These are phyloP conservation scores for Bondarzewia mesenterica DNA, from an alignment of 1,284 basidiomycete species.

Conservation along the genomic window DNA sequence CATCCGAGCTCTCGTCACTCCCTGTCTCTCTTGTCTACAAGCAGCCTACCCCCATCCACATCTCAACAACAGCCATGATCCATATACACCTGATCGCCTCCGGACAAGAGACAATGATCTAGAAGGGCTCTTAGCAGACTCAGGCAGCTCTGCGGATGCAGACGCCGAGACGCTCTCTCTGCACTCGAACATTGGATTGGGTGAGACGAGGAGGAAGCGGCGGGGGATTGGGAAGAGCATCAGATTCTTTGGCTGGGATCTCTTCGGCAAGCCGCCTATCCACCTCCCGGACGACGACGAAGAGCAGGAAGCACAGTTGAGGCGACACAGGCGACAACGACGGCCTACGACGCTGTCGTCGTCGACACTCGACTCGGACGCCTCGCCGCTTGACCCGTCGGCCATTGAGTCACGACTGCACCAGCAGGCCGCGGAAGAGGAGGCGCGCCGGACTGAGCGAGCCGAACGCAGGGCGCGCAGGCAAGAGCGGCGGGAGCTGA, in stretches of 20 bases:
- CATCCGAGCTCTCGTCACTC: conserved; percentile 43
- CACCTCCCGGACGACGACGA: conserved; percentile 49
- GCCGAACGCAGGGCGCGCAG: conserved; percentile 35
- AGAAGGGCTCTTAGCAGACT: conserved; percentile 15
- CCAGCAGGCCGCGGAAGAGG: conserved; percentile 31
- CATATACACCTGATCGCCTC: no score
- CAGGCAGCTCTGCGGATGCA: conserved; percentile 24
- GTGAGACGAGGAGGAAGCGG: conserved; percentile 22
- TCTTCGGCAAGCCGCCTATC: conserved; percentile 53
- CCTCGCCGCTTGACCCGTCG: conserved; percentile 48
- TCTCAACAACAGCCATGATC: conserved; percentile 17
- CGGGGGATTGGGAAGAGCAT: conserved; percentile 30
- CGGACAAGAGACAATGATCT: no score
- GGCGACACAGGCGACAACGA: conserved; percentile 12
- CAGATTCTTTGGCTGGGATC: conserved; percentile 52
- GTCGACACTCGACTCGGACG: conserved; percentile 58
- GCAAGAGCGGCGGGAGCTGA: conserved; percentile 30
- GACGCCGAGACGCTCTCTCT: conserved; percentile 58
- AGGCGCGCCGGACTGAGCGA: conserved; percentile 24
- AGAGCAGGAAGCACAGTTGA: conserved; percentile 35
- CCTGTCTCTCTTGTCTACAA: conserved; percentile 52
- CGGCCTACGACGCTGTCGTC: conserved; percentile 24
- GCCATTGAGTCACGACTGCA: conserved; percentile 36
- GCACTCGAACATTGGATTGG: conserved; percentile 50
- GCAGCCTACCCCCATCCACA: conserved; percentile 14